phyloP scores from a whole-genome alignment of 2,329 filamentous ascomycete genomes.

The Penicillium sp. region DNA sequence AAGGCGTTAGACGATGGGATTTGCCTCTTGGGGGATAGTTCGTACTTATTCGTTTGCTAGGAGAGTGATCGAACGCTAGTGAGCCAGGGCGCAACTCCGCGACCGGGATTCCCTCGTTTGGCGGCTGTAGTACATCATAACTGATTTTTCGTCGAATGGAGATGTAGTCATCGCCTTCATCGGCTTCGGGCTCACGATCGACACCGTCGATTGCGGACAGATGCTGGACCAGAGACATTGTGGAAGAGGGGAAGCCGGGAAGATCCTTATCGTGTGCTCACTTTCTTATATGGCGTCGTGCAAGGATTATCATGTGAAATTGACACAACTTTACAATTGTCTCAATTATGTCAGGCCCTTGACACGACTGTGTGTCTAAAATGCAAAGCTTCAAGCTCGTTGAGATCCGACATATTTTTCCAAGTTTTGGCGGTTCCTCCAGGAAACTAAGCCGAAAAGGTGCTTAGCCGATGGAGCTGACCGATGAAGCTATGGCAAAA shows the following conservation, averaged over 20 bases:
- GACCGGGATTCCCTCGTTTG: conserved; percentile 28
- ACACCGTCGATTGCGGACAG: conserved; percentile 51
- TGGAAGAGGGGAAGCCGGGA: neutral
- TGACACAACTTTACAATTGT: neutral
- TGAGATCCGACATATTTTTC: neutral
- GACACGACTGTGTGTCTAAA: neutral
- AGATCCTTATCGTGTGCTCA: neutral
- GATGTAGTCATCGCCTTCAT: conserved; percentile 17
- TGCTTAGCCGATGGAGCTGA: neutral
- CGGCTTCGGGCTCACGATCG: conserved; percentile 42
- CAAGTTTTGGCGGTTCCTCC: neutral
- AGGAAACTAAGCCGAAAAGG: neutral
- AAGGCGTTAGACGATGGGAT: conserved; percentile 4
- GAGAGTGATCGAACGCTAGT: conserved; percentile 53
- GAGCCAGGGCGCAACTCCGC: conserved; percentile 45
- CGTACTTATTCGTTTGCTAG: conserved; percentile 35
- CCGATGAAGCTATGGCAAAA: neutral
- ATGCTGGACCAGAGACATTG: conserved; percentile 55
- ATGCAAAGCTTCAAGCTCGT: neutral
- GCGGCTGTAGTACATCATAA: conserved; percentile 48
- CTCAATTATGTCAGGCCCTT: neutral
- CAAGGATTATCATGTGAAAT: neutral
- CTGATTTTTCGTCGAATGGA: conserved; percentile 30
- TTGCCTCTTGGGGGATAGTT: neutral
- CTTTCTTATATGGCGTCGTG: neutral